These are phyloP conservation scores for Rhodomyrtus psidioides DNA, from an alignment of 441 rosid genomes.

Conservation along the genomic window DNA sequence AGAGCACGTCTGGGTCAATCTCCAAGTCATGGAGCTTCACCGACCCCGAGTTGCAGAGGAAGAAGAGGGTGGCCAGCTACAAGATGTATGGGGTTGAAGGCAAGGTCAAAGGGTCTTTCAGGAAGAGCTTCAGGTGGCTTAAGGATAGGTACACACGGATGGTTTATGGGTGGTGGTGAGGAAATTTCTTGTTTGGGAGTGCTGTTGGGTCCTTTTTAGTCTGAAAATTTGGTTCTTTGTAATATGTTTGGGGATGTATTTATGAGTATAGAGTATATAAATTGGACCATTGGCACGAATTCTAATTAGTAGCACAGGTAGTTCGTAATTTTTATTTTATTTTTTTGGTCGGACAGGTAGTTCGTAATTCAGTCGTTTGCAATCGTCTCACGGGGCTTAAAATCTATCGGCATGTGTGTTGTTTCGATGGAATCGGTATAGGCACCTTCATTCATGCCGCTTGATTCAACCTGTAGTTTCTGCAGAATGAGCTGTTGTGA, in stretches of 20 bases:
- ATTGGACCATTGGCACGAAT: neutral
- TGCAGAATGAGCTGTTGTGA: neutral
- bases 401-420: neutral
- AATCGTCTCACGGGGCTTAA: neutral
- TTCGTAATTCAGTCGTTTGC: neutral
- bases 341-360: no score
- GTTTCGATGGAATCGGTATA: neutral
- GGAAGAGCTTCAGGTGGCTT: slow-evolving; percentile 81
- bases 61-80: slow-evolving; percentile 83
- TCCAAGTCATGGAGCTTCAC: slow-evolving; percentile 42
- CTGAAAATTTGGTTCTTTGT: neutral
- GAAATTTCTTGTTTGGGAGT: neutral
- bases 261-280: neutral
- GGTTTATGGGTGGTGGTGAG: slow-evolving; percentile 79
- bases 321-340: no score
- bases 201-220: neutral
- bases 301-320: neutral
- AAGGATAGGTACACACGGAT: slow-evolving; percentile 61
- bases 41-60: slow-evolving; percentile 82
- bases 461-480: neutral
- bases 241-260: neutral
- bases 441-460: neutral
- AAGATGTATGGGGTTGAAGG: slow-evolving; percentile 83
- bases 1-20: slow-evolving; percentile 18
- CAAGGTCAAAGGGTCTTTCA: slow-evolving; percentile 66